Evolutionary conservation across 1,139 yeast species (phyloP).

Genomic region (Candida sp.): DNA sequence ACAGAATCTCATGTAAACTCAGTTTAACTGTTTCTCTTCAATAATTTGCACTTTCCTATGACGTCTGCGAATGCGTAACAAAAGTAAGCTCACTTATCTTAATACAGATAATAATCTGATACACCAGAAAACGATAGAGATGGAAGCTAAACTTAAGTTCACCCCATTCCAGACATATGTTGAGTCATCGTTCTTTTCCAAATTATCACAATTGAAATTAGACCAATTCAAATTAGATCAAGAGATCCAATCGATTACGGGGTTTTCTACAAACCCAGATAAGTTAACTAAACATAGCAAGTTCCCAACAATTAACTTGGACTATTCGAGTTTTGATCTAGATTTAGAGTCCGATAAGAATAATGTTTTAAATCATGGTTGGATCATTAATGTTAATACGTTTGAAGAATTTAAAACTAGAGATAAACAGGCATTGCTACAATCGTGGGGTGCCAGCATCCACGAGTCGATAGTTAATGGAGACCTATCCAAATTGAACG

Average conservation of each 20-base stretch:
- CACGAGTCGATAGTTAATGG: constrained; percentile 10
- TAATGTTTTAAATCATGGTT: constrained; percentile 16
- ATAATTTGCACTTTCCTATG: no score
- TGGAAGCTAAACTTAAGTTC: constrained; percentile 19
- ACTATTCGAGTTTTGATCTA: constrained; percentile 41
- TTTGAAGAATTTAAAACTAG: constrained; percentile 74
- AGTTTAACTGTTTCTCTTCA: no score
- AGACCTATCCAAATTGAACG: constrained; percentile 16
- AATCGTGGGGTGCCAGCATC: constrained; percentile 37
- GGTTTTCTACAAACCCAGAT: constrained; percentile 28
- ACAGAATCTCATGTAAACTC: no score
- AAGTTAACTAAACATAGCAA: constrained; percentile 39
- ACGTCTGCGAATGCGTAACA: no score
- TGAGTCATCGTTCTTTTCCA: constrained; percentile 83
- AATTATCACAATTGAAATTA: constrained; percentile 63
- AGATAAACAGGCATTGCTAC: constrained; percentile 59
- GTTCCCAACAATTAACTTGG: constrained; percentile 35
- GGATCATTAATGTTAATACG: constrained; percentile 67
- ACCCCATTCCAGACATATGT: constrained; percentile 67
- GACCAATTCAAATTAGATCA: constrained; percentile 63
- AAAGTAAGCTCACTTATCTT: no score
- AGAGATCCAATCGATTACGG: constrained; percentile 36
- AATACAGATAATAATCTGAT: no score
- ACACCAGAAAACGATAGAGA: no score
- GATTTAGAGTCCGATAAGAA: constrained; percentile 29